These are phyloP conservation scores for Aegilops bicornis DNA, from an alignment of 176 grass and related monocot genomes.

Conservation along the genomic window DNA sequence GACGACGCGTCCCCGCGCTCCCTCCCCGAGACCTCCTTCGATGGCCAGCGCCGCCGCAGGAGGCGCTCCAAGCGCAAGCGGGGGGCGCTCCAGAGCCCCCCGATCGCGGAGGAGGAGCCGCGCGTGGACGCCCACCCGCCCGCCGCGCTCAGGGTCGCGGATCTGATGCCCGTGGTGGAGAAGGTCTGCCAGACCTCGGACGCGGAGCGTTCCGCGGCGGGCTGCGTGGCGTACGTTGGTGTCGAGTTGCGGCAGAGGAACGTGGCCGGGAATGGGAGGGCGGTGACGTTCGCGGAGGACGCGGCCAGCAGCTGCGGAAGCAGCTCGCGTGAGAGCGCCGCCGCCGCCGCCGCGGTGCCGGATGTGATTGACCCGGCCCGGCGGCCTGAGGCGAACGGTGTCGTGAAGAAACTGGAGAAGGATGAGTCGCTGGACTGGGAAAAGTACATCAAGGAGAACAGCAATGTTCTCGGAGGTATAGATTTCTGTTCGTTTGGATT, in stretches of 20 bases:
- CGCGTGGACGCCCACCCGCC: neutral
- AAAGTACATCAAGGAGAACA: constrained; percentile 61
- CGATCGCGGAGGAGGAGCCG: constrained; percentile 36
- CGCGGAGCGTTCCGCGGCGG: constrained; percentile 48
- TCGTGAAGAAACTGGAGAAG: constrained; percentile 66
- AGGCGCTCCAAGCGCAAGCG: constrained; percentile 58
- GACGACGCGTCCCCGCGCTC: constrained; percentile 39
- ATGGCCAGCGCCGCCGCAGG: constrained; percentile 26
- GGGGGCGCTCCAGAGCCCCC: constrained; percentile 33
- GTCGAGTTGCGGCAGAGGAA: constrained; percentile 88
- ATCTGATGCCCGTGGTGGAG: constrained; percentile 53
- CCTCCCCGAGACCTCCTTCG: constrained; percentile 23
- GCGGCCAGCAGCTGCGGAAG: constrained; percentile 56
- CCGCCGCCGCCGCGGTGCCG: constrained; percentile 11
- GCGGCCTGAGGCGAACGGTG: constrained; percentile 43
- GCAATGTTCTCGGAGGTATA: constrained; percentile 57
- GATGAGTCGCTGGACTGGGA: constrained; percentile 87
- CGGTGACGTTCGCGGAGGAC: constrained; percentile 22
- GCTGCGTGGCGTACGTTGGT: constrained; percentile 56
- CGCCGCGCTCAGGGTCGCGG: constrained; percentile 23
- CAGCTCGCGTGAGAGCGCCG: constrained; percentile 42
- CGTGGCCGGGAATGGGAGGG: constrained; percentile 44
- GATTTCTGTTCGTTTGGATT: constrained; percentile 25
- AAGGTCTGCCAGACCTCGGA: constrained; percentile 51
- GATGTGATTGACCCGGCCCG: constrained; percentile 22